Base-by-base conservation (phyloP, 441 rosid species). In the Bruguiera hainesii region DNA sequence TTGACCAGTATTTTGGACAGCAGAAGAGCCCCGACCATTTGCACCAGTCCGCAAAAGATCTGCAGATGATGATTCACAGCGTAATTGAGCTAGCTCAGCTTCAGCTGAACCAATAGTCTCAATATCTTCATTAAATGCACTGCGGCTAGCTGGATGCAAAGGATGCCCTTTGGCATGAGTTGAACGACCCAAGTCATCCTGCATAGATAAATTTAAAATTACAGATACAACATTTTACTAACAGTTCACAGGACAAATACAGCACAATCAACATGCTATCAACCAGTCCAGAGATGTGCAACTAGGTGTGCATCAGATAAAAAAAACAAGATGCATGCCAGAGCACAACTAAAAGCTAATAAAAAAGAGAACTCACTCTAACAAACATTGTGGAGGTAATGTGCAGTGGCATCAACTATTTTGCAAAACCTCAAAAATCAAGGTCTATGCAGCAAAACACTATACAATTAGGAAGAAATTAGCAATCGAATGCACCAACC, bases 141-240 rank as follows among this genome's bases (percentile, higher is more conserved):
- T 88, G 33, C 92, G 82, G 72, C 98, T 94, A 26, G 89, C 75
- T 29, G 99, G 99, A 59, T 97, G 91, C 68, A 98, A 94, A 20
- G 86, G 87, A 37, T 73, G 85, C 60, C 85, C 78, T 0, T 78
- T 7, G 19, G 78, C 79, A 1, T 80, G 81, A 48, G 81, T 61
- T 60, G 80, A 48, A 63, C 64, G 88, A 29, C 87, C 88, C 81
- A 83, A 21, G 67, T 87, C 97, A 76, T 81, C 93, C 99, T 95
- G 87, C 81, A 83, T 6, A 72, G 26, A 69, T n/a, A 50, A 26
- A 61, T 42, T 51, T 56, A 7, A 61, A 50, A 50, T 66, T 63
- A 68, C 31, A 29, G 52, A 8, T 1, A 64, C 18, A 29, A 52
- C 19, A 20, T 21, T 18, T 2, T 37, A 31, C 15, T 2, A 11